Evolutionary conservation across 164 flowering plant genomes (phyloP).

Genomic region (Dillenia suffruticosa): DNA sequence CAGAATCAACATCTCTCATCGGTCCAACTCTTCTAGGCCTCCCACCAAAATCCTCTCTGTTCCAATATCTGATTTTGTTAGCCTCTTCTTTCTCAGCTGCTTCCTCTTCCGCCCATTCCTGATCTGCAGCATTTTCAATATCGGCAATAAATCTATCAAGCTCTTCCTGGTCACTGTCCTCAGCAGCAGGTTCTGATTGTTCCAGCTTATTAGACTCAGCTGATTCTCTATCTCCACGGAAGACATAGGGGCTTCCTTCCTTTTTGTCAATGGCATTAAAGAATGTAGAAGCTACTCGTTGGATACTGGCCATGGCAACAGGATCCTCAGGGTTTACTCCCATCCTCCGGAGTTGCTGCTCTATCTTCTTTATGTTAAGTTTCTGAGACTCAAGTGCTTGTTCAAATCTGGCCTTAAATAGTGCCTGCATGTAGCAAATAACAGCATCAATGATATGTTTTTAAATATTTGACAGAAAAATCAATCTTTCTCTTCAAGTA

Average conservation of each 20-base stretch:
- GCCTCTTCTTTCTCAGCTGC: slow-evolving; percentile 78
- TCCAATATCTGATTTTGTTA: slow-evolving; percentile 64
- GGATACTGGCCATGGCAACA: slow-evolving; percentile 92
- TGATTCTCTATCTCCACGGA: slow-evolving; percentile 44
- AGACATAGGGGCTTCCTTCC: slow-evolving; percentile 93
- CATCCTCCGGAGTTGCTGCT: slow-evolving; percentile 82
- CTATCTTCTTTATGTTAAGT: slow-evolving; percentile 83
- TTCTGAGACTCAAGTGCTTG: slow-evolving; percentile 98
- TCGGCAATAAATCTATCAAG: slow-evolving; percentile 92
- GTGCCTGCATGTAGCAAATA: slow-evolving; percentile 53
- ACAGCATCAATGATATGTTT: no score
- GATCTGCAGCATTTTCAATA: slow-evolving; percentile 91
- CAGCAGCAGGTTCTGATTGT: slow-evolving; percentile 32
- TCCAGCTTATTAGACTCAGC: slow-evolving; percentile 19
- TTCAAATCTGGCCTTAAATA: slow-evolving; percentile 97
- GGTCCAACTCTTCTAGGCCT: slow-evolving; percentile 39
- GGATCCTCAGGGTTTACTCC: slow-evolving; percentile 98
- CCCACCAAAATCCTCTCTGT: slow-evolving; percentile 56
- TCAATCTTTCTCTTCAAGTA: no score
- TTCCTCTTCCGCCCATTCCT: slow-evolving; percentile 90
- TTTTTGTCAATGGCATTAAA: slow-evolving; percentile 90
- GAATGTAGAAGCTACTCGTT: slow-evolving; percentile 91
- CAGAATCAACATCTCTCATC: slow-evolving; percentile 27
- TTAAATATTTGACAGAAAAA: no score
- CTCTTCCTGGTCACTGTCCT: slow-evolving; percentile 87